Evolutionary conservation across 148 eudicot species (phyloP).

Genomic region (Rhododendron henanense): DNA sequence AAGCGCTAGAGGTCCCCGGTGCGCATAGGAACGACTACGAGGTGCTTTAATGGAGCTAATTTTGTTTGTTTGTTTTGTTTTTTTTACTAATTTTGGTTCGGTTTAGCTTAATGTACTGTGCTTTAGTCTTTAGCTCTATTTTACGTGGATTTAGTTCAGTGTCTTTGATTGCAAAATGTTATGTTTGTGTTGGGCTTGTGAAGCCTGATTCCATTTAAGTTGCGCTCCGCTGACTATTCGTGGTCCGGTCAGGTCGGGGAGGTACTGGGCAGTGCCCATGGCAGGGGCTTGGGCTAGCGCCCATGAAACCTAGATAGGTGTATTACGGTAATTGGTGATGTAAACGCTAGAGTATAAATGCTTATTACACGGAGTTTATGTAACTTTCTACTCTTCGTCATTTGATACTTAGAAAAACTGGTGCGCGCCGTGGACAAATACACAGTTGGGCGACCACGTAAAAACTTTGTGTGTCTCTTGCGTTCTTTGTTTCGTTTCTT

Average conservation of each 20-base stretch:
- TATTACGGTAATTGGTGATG: background rate
- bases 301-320: background rate
- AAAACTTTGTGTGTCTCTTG: background rate
- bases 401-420: background rate
- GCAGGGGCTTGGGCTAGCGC: too few relatives aligned
- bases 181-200: too few relatives aligned
- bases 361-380: background rate
- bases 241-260: too few relatives aligned
- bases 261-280: too few relatives aligned
- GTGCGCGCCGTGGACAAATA: background rate
- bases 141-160: background rate
- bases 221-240: too few relatives aligned
- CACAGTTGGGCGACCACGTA: background rate
- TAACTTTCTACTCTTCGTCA: background rate
- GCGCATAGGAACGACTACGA: slow-evolving; percentile 66
- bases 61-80: background rate
- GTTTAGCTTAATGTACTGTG: background rate
- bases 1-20: slow-evolving; percentile 93
- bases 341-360: background rate
- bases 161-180: background rate
- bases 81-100: background rate
- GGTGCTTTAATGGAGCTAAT: slow-evolving; percentile 25
- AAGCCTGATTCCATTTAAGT: too few relatives aligned
- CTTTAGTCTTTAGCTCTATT: background rate
- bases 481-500: background rate